Percentiles rank a stretch among this genome's conserved stretches.
phyloP scores from a whole-genome alignment of 345 rosid species.

The Leavenworthia alabamica region DNA sequence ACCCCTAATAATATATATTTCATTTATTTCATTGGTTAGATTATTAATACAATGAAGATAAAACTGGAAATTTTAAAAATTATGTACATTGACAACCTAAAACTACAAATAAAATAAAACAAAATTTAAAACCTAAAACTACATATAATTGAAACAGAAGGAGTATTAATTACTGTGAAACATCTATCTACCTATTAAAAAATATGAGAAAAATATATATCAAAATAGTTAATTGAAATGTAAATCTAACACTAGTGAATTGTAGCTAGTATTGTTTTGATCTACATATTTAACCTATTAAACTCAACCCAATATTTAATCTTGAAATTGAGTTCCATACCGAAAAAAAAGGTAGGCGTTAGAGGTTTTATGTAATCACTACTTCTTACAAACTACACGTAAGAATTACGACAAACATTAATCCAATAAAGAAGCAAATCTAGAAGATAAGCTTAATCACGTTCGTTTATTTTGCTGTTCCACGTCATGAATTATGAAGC shows the following conservation, averaged over 20 bases:
- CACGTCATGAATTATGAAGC: conserved; percentile 8
- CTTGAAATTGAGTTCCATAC: neutral
- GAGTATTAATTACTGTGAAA: too few relatives aligned
- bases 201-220: neutral
- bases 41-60: too few relatives aligned
- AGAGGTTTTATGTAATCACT: neutral
- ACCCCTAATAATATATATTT: too few relatives aligned
- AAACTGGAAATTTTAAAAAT: too few relatives aligned
- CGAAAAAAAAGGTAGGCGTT: neutral
- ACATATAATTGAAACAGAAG: too few relatives aligned
- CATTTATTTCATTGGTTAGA: too few relatives aligned
- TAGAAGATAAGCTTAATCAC: neutral
- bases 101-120: too few relatives aligned
- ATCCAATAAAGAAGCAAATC: neutral
- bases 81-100: too few relatives aligned
- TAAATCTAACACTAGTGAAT: neutral
- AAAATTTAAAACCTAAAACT: too few relatives aligned
- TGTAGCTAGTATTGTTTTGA: neutral
- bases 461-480: neutral
- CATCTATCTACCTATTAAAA: too few relatives aligned
- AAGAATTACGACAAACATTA: neutral
- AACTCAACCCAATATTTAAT: neutral
- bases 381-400: neutral
- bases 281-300: neutral
- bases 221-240: neutral